A percentile compares a stretch with the other conserved stretches of the same genome.
phyloP scores from a whole-genome alignment of 345 rosid genomes.

The Kandelia obovata region DNA sequence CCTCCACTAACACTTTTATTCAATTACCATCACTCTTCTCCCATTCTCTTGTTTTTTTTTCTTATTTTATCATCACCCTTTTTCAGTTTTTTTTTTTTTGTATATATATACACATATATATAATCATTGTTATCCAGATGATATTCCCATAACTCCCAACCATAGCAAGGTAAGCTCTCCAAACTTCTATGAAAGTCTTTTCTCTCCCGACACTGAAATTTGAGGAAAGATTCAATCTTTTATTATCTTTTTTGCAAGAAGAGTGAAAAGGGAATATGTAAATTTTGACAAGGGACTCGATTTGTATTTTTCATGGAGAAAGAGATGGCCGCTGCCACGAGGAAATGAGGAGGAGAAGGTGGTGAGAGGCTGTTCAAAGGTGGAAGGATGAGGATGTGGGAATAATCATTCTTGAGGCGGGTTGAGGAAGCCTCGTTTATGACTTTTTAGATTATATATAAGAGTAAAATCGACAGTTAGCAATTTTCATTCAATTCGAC shows the following conservation, averaged over 20 bases:
- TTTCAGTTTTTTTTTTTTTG: no score
- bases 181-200: not conserved
- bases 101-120: no score
- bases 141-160: slow-evolving; percentile 5
- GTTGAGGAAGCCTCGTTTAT: no score
- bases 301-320: not conserved
- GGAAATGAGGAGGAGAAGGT: slow-evolving; percentile 32
- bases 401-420: slow-evolving; percentile 32
- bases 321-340: slow-evolving; percentile 30
- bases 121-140: slow-evolving; percentile 20
- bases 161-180: not conserved
- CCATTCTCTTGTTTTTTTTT: slow-evolving; percentile 10
- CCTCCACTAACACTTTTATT: no score
- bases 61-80: not conserved
- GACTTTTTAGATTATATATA: no score
- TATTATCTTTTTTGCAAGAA: not conserved
- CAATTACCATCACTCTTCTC: no score
- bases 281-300: not conserved
- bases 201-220: slow-evolving; percentile 8
- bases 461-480: no score
- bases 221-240: not conserved
- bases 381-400: slow-evolving; percentile 99
- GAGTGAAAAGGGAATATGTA: not conserved
- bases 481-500: no score
- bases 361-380: slow-evolving; percentile 11